Evolutionary conservation across 2,329 filamentous ascomycete genomes (phyloP).

Genomic region (Paramyrothecium sp.): DNA sequence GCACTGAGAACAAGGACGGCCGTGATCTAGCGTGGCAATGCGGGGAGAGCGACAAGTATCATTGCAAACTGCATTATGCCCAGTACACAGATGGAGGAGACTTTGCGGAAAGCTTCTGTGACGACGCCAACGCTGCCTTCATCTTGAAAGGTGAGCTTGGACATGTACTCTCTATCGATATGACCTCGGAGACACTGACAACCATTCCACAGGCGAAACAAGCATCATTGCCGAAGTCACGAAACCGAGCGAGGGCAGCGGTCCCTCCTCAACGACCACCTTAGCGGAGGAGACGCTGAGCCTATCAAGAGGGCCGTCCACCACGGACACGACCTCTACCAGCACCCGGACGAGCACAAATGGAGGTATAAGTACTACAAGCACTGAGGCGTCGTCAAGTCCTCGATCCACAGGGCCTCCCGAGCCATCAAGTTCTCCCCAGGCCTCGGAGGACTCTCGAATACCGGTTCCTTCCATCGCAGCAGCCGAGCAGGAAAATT

Average conservation of each 20-base stretch:
- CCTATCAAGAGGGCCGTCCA: background rate
- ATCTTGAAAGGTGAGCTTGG: background rate
- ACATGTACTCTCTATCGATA: background rate
- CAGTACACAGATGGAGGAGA: background rate
- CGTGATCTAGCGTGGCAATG: background rate
- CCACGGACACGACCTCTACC: no score
- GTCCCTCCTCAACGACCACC: background rate
- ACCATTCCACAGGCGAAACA: background rate
- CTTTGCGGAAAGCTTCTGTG: background rate
- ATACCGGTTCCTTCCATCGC: background rate
- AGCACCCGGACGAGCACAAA: no score
- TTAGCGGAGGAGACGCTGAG: background rate
- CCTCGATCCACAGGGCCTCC: no score
- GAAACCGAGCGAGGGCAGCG: background rate
- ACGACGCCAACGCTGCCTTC: background rate
- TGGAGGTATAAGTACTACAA: no score
- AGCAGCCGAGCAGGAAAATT: background rate
- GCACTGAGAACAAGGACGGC: background rate
- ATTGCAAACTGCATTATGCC: background rate
- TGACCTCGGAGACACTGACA: background rate
- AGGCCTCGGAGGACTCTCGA: background rate
- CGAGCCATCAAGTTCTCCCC: no score
- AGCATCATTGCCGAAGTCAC: background rate
- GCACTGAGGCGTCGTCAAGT: background rate
- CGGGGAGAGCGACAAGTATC: background rate